Conservation (phyloP, 306 rosid species). For the Sicyos edulis region DNA sequence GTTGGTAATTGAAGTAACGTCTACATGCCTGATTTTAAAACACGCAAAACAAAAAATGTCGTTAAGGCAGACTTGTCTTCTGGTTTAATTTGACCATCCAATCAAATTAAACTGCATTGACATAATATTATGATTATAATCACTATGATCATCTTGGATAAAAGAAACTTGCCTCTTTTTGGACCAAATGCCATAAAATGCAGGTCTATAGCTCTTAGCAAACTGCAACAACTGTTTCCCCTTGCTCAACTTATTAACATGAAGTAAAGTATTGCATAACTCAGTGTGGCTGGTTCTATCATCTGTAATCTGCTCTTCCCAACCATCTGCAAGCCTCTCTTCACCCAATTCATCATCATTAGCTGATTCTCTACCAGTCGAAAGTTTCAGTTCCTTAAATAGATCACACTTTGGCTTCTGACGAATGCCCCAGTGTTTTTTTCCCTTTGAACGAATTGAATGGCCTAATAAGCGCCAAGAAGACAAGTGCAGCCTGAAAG, state of each 20-base stretch:
- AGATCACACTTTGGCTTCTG: slow-evolving; percentile 54
- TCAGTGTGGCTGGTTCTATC: slow-evolving; percentile 34
- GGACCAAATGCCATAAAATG: slow-evolving; percentile 84
- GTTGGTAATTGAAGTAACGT: neutral
- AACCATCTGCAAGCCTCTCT: slow-evolving; percentile 50
- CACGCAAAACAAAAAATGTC: neutral
- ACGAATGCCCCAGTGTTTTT: slow-evolving; percentile 73
- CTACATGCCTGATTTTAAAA: neutral
- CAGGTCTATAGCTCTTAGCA: slow-evolving; percentile 81
- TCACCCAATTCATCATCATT: slow-evolving; percentile 42
- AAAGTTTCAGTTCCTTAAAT: slow-evolving; percentile 71
- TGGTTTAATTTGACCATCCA: too few relatives aligned
- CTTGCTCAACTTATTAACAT: slow-evolving; percentile 34
- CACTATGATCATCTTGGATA: neutral
- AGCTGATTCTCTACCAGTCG: slow-evolving; percentile 39
- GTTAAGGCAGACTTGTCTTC: too few relatives aligned
- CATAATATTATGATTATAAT: neutral
- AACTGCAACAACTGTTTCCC: slow-evolving; percentile 75
- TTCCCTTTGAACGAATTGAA: slow-evolving; percentile 47
- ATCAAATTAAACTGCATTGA: neutral
- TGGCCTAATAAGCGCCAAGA: slow-evolving; percentile 58
- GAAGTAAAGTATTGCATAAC: slow-evolving; percentile 32
- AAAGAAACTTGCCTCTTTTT: slow-evolving; percentile 52
- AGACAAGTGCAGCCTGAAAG: slow-evolving; percentile 60
- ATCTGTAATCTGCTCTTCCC: slow-evolving; percentile 39